A percentile compares a stretch with the other conserved stretches of the same genome.
Evolutionary conservation across 306 rosid genomes (phyloP).

Genomic region (Fragaria nilgerrensis): DNA sequence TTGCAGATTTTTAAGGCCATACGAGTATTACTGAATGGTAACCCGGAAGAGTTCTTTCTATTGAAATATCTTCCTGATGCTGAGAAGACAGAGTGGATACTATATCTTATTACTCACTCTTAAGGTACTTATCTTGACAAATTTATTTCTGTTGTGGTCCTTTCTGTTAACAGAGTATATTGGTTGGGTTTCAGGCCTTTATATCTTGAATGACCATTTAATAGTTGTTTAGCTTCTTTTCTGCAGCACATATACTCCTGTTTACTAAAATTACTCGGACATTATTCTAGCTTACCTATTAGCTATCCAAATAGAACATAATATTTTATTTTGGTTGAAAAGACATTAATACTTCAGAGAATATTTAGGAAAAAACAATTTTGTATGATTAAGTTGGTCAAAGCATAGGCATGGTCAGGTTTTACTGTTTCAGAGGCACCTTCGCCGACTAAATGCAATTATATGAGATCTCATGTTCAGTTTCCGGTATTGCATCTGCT

Average conservation of each 20-base stretch:
- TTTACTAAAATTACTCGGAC: neutral
- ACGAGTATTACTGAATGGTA: neutral
- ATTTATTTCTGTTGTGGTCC: neutral
- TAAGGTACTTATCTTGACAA: neutral
- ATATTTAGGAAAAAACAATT: neutral
- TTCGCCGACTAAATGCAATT: neutral
- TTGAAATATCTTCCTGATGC: conserved; percentile 5
- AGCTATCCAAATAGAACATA: neutral
- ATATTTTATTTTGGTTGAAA: neutral
- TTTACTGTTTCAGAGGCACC: neutral
- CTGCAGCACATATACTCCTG: neutral
- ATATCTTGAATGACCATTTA: neutral
- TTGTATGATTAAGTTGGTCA: neutral
- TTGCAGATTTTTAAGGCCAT: neutral
- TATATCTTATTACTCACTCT: neutral
- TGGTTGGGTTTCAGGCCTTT: neutral
- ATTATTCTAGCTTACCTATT: neutral
- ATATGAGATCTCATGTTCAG: neutral
- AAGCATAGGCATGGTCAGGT: neutral
- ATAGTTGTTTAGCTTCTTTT: neutral
- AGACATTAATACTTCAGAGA: neutral
- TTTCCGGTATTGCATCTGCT: neutral
- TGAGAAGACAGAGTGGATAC: conserved; percentile 10
- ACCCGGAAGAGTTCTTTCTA: neutral
- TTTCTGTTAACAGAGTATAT: neutral